Evolutionary conservation across 805 yeast genomes (phyloP).

Genomic region (Metschnikowia peoriensis): DNA sequence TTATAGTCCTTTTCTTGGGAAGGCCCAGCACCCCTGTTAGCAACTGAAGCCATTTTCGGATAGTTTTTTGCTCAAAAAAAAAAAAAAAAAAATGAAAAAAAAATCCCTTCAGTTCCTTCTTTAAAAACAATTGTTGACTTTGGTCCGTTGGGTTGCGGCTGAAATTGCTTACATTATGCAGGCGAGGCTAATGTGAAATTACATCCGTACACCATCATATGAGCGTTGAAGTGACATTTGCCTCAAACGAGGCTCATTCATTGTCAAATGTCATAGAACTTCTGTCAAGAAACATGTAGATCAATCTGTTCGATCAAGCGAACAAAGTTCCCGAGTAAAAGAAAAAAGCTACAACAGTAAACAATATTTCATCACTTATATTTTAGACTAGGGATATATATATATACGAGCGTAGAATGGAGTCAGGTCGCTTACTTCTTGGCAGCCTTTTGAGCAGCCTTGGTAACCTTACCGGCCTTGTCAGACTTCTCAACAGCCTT

Average conservation of each 20-base stretch:
- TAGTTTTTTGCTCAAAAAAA: slow-evolving; percentile 17
- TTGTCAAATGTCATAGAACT: neutral
- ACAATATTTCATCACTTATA: neutral
- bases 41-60: slow-evolving; percentile 12
- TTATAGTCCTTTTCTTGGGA: slow-evolving; percentile 53
- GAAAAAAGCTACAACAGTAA: neutral
- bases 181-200: neutral
- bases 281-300: neutral
- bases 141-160: no score
- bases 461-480: slow-evolving; percentile 92
- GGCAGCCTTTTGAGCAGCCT: slow-evolving; percentile 86
- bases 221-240: neutral
- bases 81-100: neutral
- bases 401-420: neutral
- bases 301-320: no score
- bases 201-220: neutral
- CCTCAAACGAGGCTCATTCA: neutral
- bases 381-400: neutral
- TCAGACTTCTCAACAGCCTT: slow-evolving; percentile 88
- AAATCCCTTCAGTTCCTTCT: no score
- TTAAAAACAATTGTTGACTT: no score
- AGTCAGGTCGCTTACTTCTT: slow-evolving; percentile 51
- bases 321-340: neutral
- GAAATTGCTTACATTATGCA: neutral
- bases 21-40: slow-evolving; percentile 14